Conservation (phyloP, 2,329 filamentous ascomycete species). For the Pseudocercospora vitis region DNA sequence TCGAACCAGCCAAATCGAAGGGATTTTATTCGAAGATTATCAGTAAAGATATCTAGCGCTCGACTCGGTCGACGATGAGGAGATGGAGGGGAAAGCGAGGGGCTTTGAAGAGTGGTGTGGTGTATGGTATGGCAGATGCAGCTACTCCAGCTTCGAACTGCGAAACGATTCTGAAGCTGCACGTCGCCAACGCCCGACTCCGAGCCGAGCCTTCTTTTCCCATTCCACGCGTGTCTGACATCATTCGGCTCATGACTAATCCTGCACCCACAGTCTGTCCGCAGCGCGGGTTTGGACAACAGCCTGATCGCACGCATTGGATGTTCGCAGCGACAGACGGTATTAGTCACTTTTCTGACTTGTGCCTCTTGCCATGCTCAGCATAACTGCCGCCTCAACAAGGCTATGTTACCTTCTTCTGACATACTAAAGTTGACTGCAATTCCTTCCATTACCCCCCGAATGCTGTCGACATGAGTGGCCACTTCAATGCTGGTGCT, state of each 20-base stretch:
- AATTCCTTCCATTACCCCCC: not conserved
- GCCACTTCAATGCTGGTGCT: conserved; percentile 21
- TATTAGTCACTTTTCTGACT: not conserved
- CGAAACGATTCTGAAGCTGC: conserved; percentile 10
- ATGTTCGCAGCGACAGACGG: not conserved
- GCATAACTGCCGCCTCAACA: not conserved
- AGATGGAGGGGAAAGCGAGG: conserved; percentile 10
- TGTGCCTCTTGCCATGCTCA: not conserved
- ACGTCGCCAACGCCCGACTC: not conserved
- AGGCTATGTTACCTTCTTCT: not conserved
- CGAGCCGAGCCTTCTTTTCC: conserved; percentile 1
- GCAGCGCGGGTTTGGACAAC: too few species aligned
- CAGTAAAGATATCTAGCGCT: conserved; percentile 14
- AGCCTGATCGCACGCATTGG: not conserved
- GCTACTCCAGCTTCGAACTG: not conserved
- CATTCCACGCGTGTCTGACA: not conserved
- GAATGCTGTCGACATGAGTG: conserved; percentile 23
- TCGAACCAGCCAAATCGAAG: conserved; percentile 9
- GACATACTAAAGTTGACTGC: not conserved
- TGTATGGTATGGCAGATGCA: conserved; percentile 3
- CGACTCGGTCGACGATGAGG: not conserved
- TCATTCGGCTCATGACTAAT: conserved; percentile 9
- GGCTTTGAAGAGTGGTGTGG: conserved; percentile 2
- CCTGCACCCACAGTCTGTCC: too few species aligned
- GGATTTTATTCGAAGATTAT: conserved; percentile 6